A percentile compares a stretch with the other conserved stretches of the same genome.
Conservation (phyloP, 129 eudicot species). For the Erigeron canadensis region DNA sequence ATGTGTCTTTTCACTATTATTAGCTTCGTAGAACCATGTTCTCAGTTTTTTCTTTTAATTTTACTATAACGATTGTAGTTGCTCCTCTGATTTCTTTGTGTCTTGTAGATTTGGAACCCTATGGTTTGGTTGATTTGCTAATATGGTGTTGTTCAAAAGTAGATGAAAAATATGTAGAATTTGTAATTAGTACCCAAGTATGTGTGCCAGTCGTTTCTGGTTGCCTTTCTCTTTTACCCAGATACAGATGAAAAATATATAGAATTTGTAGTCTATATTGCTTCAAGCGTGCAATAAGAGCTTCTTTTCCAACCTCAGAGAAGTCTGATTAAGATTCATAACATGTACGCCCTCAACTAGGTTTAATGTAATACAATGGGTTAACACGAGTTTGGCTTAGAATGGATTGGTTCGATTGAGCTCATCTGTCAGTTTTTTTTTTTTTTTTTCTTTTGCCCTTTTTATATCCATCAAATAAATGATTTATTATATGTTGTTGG, state of each 20-base stretch:
- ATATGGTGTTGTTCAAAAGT: background rate
- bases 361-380: too few species aligned
- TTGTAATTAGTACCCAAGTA: background rate
- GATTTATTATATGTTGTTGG: too few species aligned
- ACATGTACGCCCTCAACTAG: background rate
- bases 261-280: background rate
- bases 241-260: background rate
- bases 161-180: background rate
- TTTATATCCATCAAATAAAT: background rate
- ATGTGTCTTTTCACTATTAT: background rate
- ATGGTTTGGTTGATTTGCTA: slow-evolving; percentile 14
- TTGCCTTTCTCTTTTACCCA: background rate
- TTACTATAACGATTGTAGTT: slow-evolving; percentile 8
- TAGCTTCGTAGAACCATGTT: slow-evolving; percentile 1
- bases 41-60: slow-evolving; percentile 1
- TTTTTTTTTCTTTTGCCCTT: background rate
- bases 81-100: background rate
- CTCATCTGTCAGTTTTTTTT: background rate
- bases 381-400: too few species aligned
- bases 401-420: too few species aligned
- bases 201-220: background rate
- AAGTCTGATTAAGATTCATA: background rate
- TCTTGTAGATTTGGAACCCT: slow-evolving; percentile 10
- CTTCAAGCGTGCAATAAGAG: background rate
- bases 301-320: background rate